Percentiles rank a stretch among this genome's conserved stretches.
Evolutionary conservation across 2,329 filamentous ascomycete genomes (phyloP).

Genomic region (Teratosphaeria viscida): DNA sequence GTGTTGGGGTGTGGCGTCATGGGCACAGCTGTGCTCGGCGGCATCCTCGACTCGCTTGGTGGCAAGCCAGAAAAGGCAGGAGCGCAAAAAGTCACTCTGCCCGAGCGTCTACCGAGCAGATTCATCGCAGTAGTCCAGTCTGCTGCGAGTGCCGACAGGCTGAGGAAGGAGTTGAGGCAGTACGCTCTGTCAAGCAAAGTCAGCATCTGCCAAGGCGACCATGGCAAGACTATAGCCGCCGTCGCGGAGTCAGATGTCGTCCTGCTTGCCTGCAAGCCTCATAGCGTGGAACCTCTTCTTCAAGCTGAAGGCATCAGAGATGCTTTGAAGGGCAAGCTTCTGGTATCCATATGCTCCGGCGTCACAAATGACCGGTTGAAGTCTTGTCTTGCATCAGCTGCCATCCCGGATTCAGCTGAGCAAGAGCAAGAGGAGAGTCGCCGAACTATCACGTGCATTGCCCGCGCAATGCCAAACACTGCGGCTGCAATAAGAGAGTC

Average conservation of each 20-base stretch:
- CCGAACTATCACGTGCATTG: slow-evolving; percentile 32
- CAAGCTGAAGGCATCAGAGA: slow-evolving; percentile 56
- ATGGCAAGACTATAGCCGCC: slow-evolving; percentile 44
- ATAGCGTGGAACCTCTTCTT: slow-evolving; percentile 60
- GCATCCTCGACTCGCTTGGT: slow-evolving; percentile 62
- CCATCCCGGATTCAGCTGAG: too few relatives aligned
- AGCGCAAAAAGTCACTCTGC: slow-evolving; percentile 33
- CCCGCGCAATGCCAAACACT: slow-evolving; percentile 78
- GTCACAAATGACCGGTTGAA: slow-evolving; percentile 57
- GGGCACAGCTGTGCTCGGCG: slow-evolving; percentile 74
- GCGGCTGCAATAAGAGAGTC: slow-evolving; percentile 67
- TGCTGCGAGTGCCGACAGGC: slow-evolving; percentile 56
- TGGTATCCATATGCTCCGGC: slow-evolving; percentile 74
- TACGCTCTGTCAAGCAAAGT: slow-evolving; percentile 47
- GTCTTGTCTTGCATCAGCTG: neutral
- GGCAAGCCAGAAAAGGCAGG: slow-evolving; percentile 24
- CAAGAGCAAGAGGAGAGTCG: neutral
- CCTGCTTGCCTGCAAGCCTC: slow-evolving; percentile 71
- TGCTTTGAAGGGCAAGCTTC: slow-evolving; percentile 66
- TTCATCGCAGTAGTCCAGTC: slow-evolving; percentile 76
- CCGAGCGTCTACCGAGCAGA: slow-evolving; percentile 48
- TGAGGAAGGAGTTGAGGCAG: slow-evolving; percentile 54
- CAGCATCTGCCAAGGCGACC: slow-evolving; percentile 60
- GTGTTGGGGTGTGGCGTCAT: slow-evolving; percentile 82
- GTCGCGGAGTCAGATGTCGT: slow-evolving; percentile 61